Percentiles rank a stretch among this genome's conserved stretches.
Conservation (phyloP, 768 basidiomycete genomes). For the Collybiopsis luxurians region DNA sequence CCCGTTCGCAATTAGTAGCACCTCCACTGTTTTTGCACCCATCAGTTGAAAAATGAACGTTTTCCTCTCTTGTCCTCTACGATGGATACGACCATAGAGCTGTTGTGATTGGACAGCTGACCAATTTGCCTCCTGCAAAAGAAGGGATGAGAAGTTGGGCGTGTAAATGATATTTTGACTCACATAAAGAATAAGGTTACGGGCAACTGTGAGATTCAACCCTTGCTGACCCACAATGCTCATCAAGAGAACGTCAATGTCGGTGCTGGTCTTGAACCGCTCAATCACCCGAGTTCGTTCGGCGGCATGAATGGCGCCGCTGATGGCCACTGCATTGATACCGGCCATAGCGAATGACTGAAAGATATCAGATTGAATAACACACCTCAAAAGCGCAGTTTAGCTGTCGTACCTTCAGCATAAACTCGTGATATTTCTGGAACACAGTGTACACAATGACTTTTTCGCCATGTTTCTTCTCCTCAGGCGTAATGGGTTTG, state of each 20-base stretch:
- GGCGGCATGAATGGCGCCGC: neutral
- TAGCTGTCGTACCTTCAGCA: neutral
- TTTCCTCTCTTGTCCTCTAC: neutral
- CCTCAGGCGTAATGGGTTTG: neutral
- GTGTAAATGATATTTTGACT: neutral
- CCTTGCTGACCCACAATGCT: neutral
- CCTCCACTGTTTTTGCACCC: neutral
- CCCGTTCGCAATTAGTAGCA: conserved; percentile 1
- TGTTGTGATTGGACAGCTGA: conserved; percentile 3
- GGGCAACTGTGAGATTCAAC: conserved; percentile 7
- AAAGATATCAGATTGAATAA: no score
- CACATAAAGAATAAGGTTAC: neutral
- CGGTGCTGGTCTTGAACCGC: neutral
- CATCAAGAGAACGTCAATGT: conserved; percentile 4
- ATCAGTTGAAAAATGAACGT: conserved; percentile 5
- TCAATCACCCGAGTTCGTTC: neutral
- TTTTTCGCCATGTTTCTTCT: neutral
- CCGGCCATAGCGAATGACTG: neutral
- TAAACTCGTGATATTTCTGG: neutral
- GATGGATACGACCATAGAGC: conserved; percentile 2
- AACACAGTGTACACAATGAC: conserved; percentile 1
- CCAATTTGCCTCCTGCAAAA: neutral
- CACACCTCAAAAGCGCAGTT: neutral
- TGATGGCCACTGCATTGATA: neutral
- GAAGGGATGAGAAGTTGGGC: neutral